phyloP scores from a whole-genome alignment of 192 early-diverging fungal genomes.

The Backusella tarrabulga region DNA sequence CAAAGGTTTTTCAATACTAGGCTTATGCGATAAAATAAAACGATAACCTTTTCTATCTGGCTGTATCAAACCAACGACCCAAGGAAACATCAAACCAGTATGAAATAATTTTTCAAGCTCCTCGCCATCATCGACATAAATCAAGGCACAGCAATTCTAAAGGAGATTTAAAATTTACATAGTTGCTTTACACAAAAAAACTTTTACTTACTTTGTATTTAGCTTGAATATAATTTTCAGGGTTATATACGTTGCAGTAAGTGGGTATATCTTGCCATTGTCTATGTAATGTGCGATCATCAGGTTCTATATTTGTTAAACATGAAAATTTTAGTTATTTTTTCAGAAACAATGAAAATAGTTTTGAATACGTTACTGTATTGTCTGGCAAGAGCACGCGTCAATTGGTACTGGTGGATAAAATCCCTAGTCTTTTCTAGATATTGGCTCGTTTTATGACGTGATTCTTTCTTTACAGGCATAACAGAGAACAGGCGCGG shows the following conservation, averaged over 20 bases:
- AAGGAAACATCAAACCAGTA: background rate
- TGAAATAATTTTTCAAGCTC: constrained; percentile 12
- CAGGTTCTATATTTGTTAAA: background rate
- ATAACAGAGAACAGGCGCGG: constrained; percentile 15
- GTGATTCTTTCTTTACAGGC: background rate
- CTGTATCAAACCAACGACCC: constrained; percentile 26
- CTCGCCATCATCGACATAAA: constrained; percentile 32
- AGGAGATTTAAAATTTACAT: background rate
- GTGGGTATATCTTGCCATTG: background rate
- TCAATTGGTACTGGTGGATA: background rate
- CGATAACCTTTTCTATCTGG: constrained; percentile 30
- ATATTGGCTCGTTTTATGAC: background rate
- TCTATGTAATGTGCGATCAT: background rate
- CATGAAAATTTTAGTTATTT: background rate
- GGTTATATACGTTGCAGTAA: background rate
- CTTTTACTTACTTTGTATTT: constrained; percentile 13
- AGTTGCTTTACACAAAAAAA: background rate
- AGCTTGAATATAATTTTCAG: constrained; percentile 11
- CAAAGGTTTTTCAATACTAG: background rate
- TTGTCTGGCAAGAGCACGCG: constrained; percentile 11
- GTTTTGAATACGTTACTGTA: constrained; percentile 12
- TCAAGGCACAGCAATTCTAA: constrained; percentile 29
- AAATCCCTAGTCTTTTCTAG: background rate
- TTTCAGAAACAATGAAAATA: background rate
- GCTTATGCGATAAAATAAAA: constrained; percentile 17